These are phyloP conservation scores for Yamadazyma pseudoaaseri DNA, from an alignment of 1,139 yeast genomes.

Conservation along the genomic window DNA sequence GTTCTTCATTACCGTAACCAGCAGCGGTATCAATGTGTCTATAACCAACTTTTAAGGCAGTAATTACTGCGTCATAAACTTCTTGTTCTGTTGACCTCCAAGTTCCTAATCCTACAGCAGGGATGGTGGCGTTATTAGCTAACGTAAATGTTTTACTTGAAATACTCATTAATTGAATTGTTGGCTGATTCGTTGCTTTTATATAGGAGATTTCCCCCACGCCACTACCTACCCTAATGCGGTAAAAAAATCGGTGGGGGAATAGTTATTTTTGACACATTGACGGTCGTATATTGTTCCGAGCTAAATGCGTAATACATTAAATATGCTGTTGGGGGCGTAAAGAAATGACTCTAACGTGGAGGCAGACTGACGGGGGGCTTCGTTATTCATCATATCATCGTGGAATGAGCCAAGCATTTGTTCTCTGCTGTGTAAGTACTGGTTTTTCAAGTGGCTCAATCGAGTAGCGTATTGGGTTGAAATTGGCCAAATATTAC, in stretches of 20 bases:
- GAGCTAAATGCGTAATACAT: too few species aligned
- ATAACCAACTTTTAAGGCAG: constrained; percentile 61
- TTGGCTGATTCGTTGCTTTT: not conserved
- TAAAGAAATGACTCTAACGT: too few species aligned
- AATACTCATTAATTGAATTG: too few species aligned
- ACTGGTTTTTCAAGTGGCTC: constrained; percentile 2
- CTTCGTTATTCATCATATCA: too few species aligned
- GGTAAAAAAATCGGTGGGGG: too few species aligned
- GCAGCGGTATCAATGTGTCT: constrained; percentile 82
- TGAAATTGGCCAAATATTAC: constrained; percentile 4
- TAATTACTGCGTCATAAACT: constrained; percentile 56
- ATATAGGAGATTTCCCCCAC: too few species aligned
- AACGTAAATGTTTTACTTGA: constrained; percentile 30
- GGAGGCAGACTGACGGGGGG: too few species aligned
- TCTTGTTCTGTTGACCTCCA: constrained; percentile 66
- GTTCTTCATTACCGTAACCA: constrained; percentile 63
- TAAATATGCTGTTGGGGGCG: too few species aligned
- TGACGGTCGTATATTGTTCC: too few species aligned
- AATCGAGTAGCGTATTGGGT: constrained; percentile 1
- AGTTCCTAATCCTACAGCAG: constrained; percentile 77
- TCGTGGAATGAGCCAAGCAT: constrained; percentile 1
- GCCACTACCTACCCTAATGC: too few species aligned
- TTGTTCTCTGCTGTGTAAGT: not conserved
- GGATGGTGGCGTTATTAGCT: constrained; percentile 63
- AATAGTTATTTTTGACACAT: too few species aligned